Evolutionary conservation across 371 early-diverging fungal genomes (phyloP).

Genomic region (Mucor saturninus): DNA sequence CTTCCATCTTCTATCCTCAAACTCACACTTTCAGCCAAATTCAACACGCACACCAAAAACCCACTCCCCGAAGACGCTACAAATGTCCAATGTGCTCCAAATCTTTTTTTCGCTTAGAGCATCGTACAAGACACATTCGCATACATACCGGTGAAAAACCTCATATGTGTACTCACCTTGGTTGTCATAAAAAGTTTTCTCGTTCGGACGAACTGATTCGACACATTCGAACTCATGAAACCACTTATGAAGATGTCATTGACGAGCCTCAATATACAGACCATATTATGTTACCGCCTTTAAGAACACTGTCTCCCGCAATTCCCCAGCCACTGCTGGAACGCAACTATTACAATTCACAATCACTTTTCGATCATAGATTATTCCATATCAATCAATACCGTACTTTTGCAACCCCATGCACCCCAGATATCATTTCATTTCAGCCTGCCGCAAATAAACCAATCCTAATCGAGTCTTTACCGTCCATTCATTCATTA

Average conservation of each 20-base stretch:
- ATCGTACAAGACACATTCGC: conserved; percentile 75
- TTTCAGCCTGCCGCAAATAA: not conserved
- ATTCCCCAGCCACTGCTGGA: conserved; percentile 22
- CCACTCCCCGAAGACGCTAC: conserved; percentile 46
- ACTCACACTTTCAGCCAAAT: not conserved
- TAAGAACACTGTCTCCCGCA: not conserved
- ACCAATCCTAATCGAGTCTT: not conserved
- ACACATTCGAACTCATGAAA: conserved; percentile 61
- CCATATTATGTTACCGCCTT: not conserved
- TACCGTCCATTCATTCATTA: conserved; percentile 22
- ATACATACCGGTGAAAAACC: conserved; percentile 88
- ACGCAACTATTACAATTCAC: conserved; percentile 3
- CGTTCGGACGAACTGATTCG: conserved; percentile 70
- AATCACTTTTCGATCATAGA: conserved; percentile 7
- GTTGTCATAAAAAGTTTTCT: conserved; percentile 77
- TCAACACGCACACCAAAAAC: not conserved
- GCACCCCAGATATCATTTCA: not conserved
- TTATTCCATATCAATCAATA: not conserved
- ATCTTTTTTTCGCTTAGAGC: conserved; percentile 69
- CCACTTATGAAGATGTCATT: not conserved
- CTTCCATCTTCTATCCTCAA: conserved; percentile 13
- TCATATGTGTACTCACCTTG: conserved; percentile 66
- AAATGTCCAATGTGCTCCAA: conserved; percentile 64
- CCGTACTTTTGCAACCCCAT: not conserved
- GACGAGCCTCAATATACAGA: not conserved